Conservation (phyloP, 164 flowering plant species). For the Hamamelis virginiana region DNA sequence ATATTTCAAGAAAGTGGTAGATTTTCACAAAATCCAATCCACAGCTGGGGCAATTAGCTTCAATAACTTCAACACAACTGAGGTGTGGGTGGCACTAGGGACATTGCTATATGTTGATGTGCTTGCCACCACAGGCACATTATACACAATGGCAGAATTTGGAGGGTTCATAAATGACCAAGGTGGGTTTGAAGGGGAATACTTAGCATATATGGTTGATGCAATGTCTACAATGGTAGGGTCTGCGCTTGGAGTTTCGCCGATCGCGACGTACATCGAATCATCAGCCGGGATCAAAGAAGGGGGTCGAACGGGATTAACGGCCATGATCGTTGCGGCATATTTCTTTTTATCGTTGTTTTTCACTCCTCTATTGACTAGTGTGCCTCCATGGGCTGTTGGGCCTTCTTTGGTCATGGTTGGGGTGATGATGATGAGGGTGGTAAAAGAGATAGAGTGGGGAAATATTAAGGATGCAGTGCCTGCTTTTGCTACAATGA, state of each 20-base stretch:
- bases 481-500: conserved; percentile 80
- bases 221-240: conserved; percentile 65
- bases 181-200: conserved; percentile 74
- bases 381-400: conserved; percentile 88
- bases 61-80: conserved; percentile 45
- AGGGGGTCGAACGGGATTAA: conserved; percentile 85
- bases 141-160: conserved; percentile 80
- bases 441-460: conserved; percentile 81
- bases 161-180: conserved; percentile 60
- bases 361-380: conserved; percentile 62
- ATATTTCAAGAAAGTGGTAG: conserved; percentile 73
- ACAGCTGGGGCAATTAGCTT: conserved; percentile 73
- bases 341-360: conserved; percentile 65
- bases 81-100: conserved; percentile 66
- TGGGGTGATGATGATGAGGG: conserved; percentile 86
- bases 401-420: conserved; percentile 84
- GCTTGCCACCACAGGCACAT: conserved; percentile 65
- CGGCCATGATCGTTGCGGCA: conserved; percentile 55
- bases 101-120: conserved; percentile 78
- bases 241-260: conserved; percentile 66
- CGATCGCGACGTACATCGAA: conserved; percentile 63
- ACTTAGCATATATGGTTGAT: conserved; percentile 74
- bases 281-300: conserved; percentile 82
- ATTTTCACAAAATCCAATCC: conserved; percentile 58
- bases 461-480: conserved; percentile 52